These are phyloP conservation scores for Penicillium frequentans DNA, from an alignment of 2,329 filamentous ascomycete genomes.

Conservation along the genomic window DNA sequence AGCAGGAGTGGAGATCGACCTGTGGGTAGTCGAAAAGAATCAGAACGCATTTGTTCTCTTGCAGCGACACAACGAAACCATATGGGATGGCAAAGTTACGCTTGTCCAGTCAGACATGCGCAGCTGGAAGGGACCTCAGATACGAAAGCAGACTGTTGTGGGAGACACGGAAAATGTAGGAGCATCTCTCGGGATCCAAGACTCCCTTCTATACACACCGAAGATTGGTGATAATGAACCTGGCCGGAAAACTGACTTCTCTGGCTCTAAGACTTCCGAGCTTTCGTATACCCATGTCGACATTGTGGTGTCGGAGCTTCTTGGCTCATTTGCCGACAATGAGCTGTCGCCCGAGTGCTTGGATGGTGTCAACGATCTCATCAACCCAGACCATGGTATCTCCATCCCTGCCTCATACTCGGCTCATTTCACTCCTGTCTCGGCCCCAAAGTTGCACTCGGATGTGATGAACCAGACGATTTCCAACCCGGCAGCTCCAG, in stretches of 20 bases:
- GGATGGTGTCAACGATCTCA: slow-evolving; percentile 88
- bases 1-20: slow-evolving; percentile 74
- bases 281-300: slow-evolving; percentile 58
- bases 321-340: slow-evolving; percentile 93
- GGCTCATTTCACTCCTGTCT: slow-evolving; percentile 87
- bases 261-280: slow-evolving; percentile 48
- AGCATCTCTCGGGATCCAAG: slow-evolving; percentile 35
- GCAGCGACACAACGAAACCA: slow-evolving; percentile 75
- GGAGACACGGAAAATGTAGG: slow-evolving; percentile 27
- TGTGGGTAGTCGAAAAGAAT: slow-evolving; percentile 97
- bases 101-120: slow-evolving; percentile 98
- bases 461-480: slow-evolving; percentile 68
- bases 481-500: slow-evolving; percentile 70
- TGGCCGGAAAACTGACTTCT: slow-evolving; percentile 21
- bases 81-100: slow-evolving; percentile 79
- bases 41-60: slow-evolving; percentile 95
- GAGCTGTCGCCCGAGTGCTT: slow-evolving; percentile 95
- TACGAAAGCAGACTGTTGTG: slow-evolving; percentile 24
- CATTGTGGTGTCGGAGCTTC: slow-evolving; percentile 88
- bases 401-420: slow-evolving; percentile 94
- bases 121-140: slow-evolving; percentile 79
- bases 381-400: slow-evolving; percentile 78
- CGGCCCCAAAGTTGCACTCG: slow-evolving; percentile 79
- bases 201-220: slow-evolving; percentile 22
- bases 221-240: slow-evolving; percentile 41